Evolutionary conservation across 129 eudicot genomes (phyloP).

Genomic region (Calendula officinalis): DNA sequence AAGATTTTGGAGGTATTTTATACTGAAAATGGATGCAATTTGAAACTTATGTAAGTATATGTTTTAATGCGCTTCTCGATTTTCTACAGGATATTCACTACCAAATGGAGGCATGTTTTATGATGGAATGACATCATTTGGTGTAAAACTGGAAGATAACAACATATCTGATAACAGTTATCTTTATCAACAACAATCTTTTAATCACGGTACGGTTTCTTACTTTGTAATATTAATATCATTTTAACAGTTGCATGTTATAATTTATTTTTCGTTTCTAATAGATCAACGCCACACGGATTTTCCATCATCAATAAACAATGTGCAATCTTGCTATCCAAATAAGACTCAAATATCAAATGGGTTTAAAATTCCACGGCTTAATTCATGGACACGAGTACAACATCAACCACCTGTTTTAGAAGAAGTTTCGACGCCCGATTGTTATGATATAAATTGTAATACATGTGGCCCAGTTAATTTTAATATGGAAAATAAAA

Average conservation of each 20-base stretch:
- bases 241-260: conserved; percentile 2
- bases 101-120: conserved; percentile 14
- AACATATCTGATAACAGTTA: neutral
- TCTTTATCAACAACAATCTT: conserved; percentile 7
- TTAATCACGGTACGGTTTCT: conserved; percentile 24
- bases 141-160: conserved; percentile 8
- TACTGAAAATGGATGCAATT: neutral
- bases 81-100: conserved; percentile 33
- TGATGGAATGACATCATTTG: conserved; percentile 19
- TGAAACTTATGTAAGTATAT: neutral
- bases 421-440: conserved; percentile 8
- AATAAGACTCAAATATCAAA: conserved; percentile 14
- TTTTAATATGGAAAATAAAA: conserved; percentile 13
- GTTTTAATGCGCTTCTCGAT: conserved; percentile 1
- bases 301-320: conserved; percentile 4
- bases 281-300: conserved; percentile 4
- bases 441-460: conserved; percentile 35
- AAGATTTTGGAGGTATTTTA: conserved; percentile 24
- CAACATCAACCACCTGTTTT: conserved; percentile 14
- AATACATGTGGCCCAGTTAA: conserved; percentile 37
- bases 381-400: neutral
- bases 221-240: neutral
- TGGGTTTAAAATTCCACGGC: conserved; percentile 8
- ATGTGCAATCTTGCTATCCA: neutral
- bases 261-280: neutral